Evolutionary conservation across 805 yeast genomes (phyloP).

Genomic region (Hanseniaspora lachancei): DNA sequence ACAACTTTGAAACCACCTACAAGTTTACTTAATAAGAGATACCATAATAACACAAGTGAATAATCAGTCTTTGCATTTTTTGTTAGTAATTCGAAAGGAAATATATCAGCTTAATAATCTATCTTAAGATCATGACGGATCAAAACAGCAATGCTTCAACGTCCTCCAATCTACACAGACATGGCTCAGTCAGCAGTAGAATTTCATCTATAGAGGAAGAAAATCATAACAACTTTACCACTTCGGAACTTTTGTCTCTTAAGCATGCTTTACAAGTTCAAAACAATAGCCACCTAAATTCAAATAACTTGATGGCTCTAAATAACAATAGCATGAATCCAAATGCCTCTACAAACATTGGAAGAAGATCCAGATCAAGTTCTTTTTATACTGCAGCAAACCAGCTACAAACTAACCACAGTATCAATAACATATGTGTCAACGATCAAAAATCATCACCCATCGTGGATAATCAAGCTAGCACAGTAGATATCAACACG

Average conservation of each 20-base stretch:
- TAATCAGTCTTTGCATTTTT: too few relatives aligned
- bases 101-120: too few relatives aligned
- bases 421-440: not conserved
- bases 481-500: conserved; percentile 16
- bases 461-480: conserved; percentile 20
- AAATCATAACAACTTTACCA: conserved; percentile 3
- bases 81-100: too few relatives aligned
- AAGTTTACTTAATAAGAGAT: too few relatives aligned
- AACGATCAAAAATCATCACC: conserved; percentile 14
- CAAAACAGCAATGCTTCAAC: not conserved
- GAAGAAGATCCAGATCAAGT: conserved; percentile 12
- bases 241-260: conserved; percentile 4
- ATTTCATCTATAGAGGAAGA: not conserved
- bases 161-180: not conserved
- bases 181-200: not conserved
- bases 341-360: not conserved
- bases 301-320: not conserved
- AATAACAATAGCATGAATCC: not conserved
- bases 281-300: not conserved
- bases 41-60: too few relatives aligned
- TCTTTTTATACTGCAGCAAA: conserved; percentile 3
- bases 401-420: conserved; percentile 23
- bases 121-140: not conserved
- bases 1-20: too few relatives aligned
- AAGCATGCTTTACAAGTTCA: conserved; percentile 10